Percentiles rank a stretch among this genome's conserved stretches.
These are phyloP conservation scores for Penicillium sp. DNA, from an alignment of 2,329 filamentous ascomycete species.

Conservation along the genomic window DNA sequence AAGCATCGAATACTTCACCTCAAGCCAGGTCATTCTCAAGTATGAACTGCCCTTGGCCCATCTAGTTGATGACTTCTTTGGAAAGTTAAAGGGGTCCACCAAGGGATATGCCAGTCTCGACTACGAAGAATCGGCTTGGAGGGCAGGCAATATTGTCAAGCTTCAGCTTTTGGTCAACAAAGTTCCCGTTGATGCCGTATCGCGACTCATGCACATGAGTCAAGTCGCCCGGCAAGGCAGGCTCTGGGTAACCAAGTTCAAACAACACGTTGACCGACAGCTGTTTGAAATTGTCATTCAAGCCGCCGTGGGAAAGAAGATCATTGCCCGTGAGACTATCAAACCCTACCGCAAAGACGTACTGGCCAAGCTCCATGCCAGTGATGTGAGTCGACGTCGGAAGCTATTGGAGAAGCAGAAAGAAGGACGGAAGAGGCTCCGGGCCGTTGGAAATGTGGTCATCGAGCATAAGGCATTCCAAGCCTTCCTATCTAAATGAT, in stretches of 20 bases:
- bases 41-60: slow-evolving; percentile 88
- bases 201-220: slow-evolving; percentile 82
- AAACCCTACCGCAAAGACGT: slow-evolving; percentile 98
- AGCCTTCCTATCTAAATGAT: slow-evolving; percentile 80
- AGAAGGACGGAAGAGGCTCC: slow-evolving; percentile 85
- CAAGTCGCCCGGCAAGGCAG: slow-evolving; percentile 81
- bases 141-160: slow-evolving; percentile 78
- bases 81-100: slow-evolving; percentile 89
- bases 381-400: slow-evolving; percentile 77
- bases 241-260: slow-evolving; percentile 93
- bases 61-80: slow-evolving; percentile 95
- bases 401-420: slow-evolving; percentile 98
- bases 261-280: slow-evolving; percentile 92
- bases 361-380: slow-evolving; percentile 87
- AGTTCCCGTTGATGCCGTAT: slow-evolving; percentile 87
- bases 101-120: slow-evolving; percentile 96
- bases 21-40: slow-evolving; percentile 90
- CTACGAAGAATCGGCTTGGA: slow-evolving; percentile 94
- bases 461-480: slow-evolving; percentile 97
- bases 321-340: slow-evolving; percentile 90
- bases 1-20: slow-evolving; percentile 86
- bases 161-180: slow-evolving; percentile 94
- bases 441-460: slow-evolving; percentile 79
- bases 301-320: slow-evolving; percentile 77
- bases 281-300: slow-evolving; percentile 98